Conservation (phyloP, 331 rosid species). For the Stylosanthes scabra region DNA sequence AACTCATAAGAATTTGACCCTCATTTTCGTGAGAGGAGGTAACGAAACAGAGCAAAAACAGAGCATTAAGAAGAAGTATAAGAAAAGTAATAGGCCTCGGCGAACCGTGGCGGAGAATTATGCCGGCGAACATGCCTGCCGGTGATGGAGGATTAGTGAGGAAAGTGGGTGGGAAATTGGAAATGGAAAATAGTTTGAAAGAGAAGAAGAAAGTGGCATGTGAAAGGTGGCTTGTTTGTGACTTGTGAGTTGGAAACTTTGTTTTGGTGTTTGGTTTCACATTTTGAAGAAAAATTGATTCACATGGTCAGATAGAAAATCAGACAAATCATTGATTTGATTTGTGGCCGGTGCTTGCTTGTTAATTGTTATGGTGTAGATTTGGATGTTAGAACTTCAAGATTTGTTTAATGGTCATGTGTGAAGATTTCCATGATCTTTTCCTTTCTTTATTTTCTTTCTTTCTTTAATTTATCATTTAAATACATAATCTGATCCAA, state of each 20-base stretch:
- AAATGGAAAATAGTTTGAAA: neutral
- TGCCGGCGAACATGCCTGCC: slow-evolving; percentile 53
- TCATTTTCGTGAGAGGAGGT: slow-evolving; percentile 51
- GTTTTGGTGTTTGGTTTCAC: neutral
- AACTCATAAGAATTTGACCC: slow-evolving; percentile 53
- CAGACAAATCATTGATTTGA: slow-evolving; percentile 13
- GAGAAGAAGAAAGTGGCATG: neutral
- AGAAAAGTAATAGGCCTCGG: neutral
- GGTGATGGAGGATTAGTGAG: slow-evolving; percentile 21
- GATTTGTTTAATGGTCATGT: neutral
- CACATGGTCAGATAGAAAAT: slow-evolving; percentile 37
- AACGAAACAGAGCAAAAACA: slow-evolving; percentile 46
- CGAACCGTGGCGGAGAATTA: slow-evolving; percentile 34
- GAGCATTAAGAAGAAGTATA: slow-evolving; percentile 28
- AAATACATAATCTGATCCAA: too few relatives aligned
- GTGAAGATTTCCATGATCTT: slow-evolving; percentile 30
- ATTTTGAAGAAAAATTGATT: neutral
- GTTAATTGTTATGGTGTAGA: neutral
- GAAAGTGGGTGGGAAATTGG: slow-evolving; percentile 22
- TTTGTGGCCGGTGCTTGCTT: slow-evolving; percentile 22
- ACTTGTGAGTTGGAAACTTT: neutral
- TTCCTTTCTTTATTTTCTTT: neutral
- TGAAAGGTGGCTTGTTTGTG: neutral
- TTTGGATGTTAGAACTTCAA: neutral
- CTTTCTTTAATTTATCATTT: too few relatives aligned